Evolutionary conservation across 2,329 filamentous ascomycete species (phyloP), one percentile per base, ranked within the genome.

Genomic region (Botrytis squamosa): DNA sequence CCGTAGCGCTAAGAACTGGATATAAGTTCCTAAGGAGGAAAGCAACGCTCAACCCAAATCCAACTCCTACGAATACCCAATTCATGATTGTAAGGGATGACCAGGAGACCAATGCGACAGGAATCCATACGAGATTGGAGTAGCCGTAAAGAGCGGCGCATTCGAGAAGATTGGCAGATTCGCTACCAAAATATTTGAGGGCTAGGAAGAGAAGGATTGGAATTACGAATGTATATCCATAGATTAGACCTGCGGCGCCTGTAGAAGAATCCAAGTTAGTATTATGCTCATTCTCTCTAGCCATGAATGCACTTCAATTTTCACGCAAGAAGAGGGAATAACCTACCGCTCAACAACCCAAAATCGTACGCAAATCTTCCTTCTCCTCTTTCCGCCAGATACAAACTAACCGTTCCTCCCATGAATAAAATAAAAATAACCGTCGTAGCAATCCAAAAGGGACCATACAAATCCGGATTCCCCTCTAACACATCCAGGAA

Each of bases 371-470:
- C 90, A 82, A 98, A 98, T 74, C 92, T 90, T 36, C 89, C 84
- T 71, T 89, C 88, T n/a, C 85, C 86, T 62, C 88, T 88, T 38
- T 87, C 87, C 40, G 92, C 89, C 68, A 98, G 85, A 83, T 97
- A 98, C 83, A 96, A 92, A 81, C 92, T 97, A 77, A 99, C 97
- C 0, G 96, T 98, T 20, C 96, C 96, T 1, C 95, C 96, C 63
- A 99, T 83, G 84, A 99, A 99, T 46, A 99, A 85, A 75, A 99
- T 98, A 76, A 99, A 88, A 20, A 99, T 92, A 16, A 99, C 96
- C 0, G 96, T 98, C 0, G 96, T 98, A 16, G 96, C 96, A 84
- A 99, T 98, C 96, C 96, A 99, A 81, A 98, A 94, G 1, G 96
- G 96, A 1, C 95, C 95, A 85, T 99, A 99, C 49, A 99, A 85